These are phyloP conservation scores for Rhinocladiella mackenziei DNA, from an alignment of 2,329 filamentous ascomycete genomes.

Conservation along the genomic window DNA sequence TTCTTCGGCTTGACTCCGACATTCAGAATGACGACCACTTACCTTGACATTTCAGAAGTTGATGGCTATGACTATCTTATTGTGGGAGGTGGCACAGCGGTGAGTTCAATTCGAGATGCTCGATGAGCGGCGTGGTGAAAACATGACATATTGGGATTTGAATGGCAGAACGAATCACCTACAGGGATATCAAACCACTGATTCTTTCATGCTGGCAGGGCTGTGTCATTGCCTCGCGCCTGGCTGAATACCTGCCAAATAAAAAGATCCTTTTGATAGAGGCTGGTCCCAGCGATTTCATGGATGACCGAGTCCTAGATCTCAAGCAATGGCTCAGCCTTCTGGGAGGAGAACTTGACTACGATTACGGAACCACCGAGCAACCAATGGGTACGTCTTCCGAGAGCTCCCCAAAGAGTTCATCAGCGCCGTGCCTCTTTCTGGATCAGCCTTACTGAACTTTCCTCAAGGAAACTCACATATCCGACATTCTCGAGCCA, in stretches of 20 bases:
- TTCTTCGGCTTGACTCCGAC: neutral
- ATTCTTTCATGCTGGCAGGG: slow-evolving; percentile 41
- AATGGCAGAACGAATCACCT: no score
- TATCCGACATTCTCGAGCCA: slow-evolving; percentile 87
- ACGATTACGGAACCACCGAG: slow-evolving; percentile 84
- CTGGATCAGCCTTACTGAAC: no score
- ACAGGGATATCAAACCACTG: slow-evolving; percentile 7
- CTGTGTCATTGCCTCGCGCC: slow-evolving; percentile 74
- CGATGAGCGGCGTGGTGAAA: no score
- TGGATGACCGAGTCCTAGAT: slow-evolving; percentile 79
- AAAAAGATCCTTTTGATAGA: slow-evolving; percentile 80
- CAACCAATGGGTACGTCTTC: slow-evolving; percentile 65
- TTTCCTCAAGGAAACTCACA: slow-evolving; percentile 88
- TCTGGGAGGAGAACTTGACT: slow-evolving; percentile 82
- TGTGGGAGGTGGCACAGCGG: slow-evolving; percentile 76
- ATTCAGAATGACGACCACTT: slow-evolving; percentile 62
- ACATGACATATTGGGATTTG: no score
- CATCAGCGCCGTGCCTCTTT: no score
- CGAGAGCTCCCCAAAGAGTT: neutral
- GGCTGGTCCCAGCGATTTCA: slow-evolving; percentile 83
- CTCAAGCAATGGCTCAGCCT: slow-evolving; percentile 83
- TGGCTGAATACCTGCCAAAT: slow-evolving; percentile 77
- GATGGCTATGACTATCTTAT: slow-evolving; percentile 78
- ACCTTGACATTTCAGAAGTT: slow-evolving; percentile 60
- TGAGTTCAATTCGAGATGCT: no score